These are phyloP conservation scores for Sordariomycetes sp. DNA, from an alignment of 2,329 filamentous ascomycete genomes.

Conservation along the genomic window DNA sequence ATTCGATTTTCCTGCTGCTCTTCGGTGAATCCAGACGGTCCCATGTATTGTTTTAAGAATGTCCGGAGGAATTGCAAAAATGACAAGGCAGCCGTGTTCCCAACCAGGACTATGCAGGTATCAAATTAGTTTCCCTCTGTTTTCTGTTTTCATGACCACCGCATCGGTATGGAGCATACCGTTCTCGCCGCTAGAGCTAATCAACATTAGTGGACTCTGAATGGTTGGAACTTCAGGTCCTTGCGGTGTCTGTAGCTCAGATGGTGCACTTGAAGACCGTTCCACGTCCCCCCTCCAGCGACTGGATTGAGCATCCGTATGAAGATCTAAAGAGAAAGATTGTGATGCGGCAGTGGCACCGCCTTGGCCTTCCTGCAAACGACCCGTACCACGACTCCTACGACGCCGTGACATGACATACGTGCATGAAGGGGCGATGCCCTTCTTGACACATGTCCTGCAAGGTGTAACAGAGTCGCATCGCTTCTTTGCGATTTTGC, in stretches of 20 bases:
- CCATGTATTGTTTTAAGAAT: slow-evolving; percentile 7
- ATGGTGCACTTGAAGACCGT: neutral
- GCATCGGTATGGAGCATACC: neutral
- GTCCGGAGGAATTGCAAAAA: slow-evolving; percentile 7
- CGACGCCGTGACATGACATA: slow-evolving; percentile 1
- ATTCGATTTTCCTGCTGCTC: slow-evolving; percentile 4
- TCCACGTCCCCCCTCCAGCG: neutral
- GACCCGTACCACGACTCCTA: neutral
- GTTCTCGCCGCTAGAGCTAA: slow-evolving; percentile 6
- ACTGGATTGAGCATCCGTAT: neutral
- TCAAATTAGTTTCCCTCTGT: neutral
- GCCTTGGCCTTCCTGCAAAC: neutral
- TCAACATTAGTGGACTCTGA: slow-evolving; percentile 6
- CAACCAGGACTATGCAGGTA: slow-evolving; percentile 5
- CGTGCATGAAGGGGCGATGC: slow-evolving; percentile 1
- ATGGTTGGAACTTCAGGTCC: neutral
- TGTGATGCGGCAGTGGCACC: neutral
- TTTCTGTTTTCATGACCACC: neutral
- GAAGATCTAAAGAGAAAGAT: neutral
- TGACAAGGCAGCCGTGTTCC: slow-evolving; percentile 7
- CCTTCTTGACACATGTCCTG: slow-evolving; percentile 6
- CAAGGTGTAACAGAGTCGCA: slow-evolving; percentile 8
- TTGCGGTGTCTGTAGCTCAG: neutral
- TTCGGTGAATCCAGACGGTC: slow-evolving; percentile 8
- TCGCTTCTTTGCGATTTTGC: slow-evolving; percentile 9